Evolutionary conservation across 306 rosid species (phyloP).

Genomic region (Trifolium repens): DNA sequence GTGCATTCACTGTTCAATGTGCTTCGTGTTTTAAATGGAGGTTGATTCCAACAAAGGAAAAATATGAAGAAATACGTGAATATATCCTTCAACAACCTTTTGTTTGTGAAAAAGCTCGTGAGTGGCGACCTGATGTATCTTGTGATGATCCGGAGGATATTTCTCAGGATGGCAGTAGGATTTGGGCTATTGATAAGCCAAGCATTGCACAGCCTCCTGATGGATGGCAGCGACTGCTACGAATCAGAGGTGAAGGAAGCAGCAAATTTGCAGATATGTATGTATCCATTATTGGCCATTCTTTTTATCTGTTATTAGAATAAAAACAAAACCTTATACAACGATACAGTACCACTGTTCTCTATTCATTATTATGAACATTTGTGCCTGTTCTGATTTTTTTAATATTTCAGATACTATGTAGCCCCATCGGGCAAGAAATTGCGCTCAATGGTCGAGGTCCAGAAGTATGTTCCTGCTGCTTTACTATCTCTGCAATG

Average conservation of each 20-base stretch:
- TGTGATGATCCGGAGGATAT: conserved; percentile 90
- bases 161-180: conserved; percentile 81
- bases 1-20: conserved; percentile 90
- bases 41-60: conserved; percentile 85
- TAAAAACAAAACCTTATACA: background rate
- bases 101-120: conserved; percentile 73
- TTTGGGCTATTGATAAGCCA: conserved; percentile 99
- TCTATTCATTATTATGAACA: conserved; percentile 10
- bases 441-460: conserved; percentile 88
- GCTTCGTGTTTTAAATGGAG: conserved; percentile 96
- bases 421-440: conserved; percentile 86
- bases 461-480: conserved; percentile 67
- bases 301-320: conserved; percentile 4
- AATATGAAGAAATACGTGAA: conserved; percentile 91
- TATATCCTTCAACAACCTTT: conserved; percentile 76
- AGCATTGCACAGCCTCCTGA: conserved; percentile 85
- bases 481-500: conserved; percentile 33
- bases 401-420: conserved; percentile 70
- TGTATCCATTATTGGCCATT: conserved; percentile 33
- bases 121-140: conserved; percentile 77
- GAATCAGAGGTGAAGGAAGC: conserved; percentile 93
- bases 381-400: conserved; percentile 28
- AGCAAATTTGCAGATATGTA: conserved; percentile 91
- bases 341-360: conserved; percentile 10
- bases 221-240: conserved; percentile 86